These are phyloP conservation scores for Mrakia gelida DNA, from an alignment of 768 basidiomycete genomes.

Conservation along the genomic window DNA sequence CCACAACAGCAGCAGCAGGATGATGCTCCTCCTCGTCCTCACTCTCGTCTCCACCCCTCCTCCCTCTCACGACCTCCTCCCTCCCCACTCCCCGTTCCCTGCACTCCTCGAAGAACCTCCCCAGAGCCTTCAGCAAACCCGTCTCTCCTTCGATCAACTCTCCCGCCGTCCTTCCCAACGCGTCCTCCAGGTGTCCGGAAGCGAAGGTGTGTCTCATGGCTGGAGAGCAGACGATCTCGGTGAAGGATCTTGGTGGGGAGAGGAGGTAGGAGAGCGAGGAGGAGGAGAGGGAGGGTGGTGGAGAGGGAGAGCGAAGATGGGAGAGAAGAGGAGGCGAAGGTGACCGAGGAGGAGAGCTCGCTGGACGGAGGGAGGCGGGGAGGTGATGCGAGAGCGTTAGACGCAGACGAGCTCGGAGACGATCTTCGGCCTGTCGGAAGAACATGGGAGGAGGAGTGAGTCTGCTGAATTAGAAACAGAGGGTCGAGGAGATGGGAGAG, in stretches of 20 bases:
- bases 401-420: slow-evolving; percentile 25
- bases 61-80: slow-evolving; percentile 36
- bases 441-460: neutral
- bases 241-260: slow-evolving; percentile 55
- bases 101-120: slow-evolving; percentile 44
- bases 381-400: slow-evolving; percentile 29
- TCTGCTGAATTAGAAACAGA: neutral
- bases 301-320: slow-evolving; percentile 72
- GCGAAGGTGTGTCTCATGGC: slow-evolving; percentile 79
- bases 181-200: slow-evolving; percentile 66
- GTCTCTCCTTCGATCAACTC: slow-evolving; percentile 79
- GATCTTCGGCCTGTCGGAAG: slow-evolving; percentile 28
- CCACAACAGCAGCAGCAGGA: slow-evolving; percentile 56
- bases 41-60: slow-evolving; percentile 54
- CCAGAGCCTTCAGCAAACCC: slow-evolving; percentile 65
- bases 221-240: slow-evolving; percentile 81
- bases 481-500: neutral
- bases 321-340: slow-evolving; percentile 27
- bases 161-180: slow-evolving; percentile 71
- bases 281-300: slow-evolving; percentile 72
- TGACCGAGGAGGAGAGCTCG: slow-evolving; percentile 18
- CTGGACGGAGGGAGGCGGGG: slow-evolving; percentile 4
- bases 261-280: slow-evolving; percentile 49
- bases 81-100: slow-evolving; percentile 26
- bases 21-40: slow-evolving; percentile 54